These are phyloP conservation scores for Annona cherimola DNA, from an alignment of 164 flowering plant genomes.

Conservation along the genomic window DNA sequence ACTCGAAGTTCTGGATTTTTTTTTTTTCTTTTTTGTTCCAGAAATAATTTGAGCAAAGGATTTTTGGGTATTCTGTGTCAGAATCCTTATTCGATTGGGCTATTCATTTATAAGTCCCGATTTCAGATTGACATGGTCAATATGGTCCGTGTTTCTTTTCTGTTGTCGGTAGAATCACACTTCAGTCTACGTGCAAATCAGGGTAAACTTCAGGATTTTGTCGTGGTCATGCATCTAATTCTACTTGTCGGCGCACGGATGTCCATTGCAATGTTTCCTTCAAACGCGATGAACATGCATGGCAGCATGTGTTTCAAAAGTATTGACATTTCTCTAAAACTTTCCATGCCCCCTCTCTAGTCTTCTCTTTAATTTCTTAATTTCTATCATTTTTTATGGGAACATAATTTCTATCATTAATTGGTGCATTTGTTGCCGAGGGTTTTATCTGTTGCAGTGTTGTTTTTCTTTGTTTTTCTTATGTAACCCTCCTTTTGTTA, in stretches of 20 bases:
- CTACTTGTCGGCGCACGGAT: background rate
- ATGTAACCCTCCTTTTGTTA: background rate
- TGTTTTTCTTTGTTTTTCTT: background rate
- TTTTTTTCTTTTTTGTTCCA: background rate
- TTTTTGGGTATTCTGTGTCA: background rate
- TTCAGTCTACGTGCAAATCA: background rate
- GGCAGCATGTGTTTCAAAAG: background rate
- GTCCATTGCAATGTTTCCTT: background rate
- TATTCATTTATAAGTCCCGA: no score
- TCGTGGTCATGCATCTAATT: background rate
- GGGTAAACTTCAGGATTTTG: background rate
- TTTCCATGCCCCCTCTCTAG: background rate
- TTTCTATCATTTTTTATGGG: background rate
- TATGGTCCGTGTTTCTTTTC: no score
- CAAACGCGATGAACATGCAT: background rate
- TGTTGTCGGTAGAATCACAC: no score
- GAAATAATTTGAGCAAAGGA: background rate
- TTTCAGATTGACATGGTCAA: no score
- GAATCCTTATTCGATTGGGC: background rate
- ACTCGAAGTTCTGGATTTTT: background rate
- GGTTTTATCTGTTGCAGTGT: background rate
- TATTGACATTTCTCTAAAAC: background rate
- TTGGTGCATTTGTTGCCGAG: background rate
- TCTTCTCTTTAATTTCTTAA: background rate
- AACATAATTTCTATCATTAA: background rate